These are phyloP conservation scores for Penicillium parvum DNA, from an alignment of 495 filamentous ascomycete species.

Conservation along the genomic window DNA sequence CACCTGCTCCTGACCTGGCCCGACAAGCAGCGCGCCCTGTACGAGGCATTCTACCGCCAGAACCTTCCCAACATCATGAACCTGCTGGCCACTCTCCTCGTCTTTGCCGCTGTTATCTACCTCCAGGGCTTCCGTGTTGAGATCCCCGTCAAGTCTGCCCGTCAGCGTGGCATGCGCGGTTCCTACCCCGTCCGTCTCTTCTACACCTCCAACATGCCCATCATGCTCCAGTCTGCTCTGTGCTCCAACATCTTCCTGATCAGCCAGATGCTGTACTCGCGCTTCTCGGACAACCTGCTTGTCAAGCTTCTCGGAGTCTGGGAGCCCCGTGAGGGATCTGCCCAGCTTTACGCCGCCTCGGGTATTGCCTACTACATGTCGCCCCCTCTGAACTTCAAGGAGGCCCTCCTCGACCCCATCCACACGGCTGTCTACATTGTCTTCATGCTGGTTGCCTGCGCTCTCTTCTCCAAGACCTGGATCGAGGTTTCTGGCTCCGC, in stretches of 20 bases:
- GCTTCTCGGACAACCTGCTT: conserved; percentile 96
- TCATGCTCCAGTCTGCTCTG: conserved; percentile 98
- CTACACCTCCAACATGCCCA: conserved; percentile 77
- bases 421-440: conserved; percentile 93
- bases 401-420: conserved; percentile 91
- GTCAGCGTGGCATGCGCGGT: conserved; percentile 95
- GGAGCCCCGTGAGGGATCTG: conserved; percentile 94
- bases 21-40: conserved; percentile 95
- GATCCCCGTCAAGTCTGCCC: conserved; percentile 98
- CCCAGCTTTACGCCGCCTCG: conserved; percentile 87
- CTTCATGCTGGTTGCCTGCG: conserved; percentile 97
- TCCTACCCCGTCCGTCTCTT: conserved; percentile 67
- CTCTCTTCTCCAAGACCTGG: conserved; percentile 99
- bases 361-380: conserved; percentile 99
- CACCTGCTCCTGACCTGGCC: conserved; percentile 97
- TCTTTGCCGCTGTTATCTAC: conserved; percentile 98
- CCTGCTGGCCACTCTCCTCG: conserved; percentile 82
- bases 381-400: conserved; percentile 93
- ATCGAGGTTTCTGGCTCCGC: conserved; percentile 98
- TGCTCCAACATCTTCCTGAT: conserved; percentile 99
- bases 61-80: conserved; percentile 99
- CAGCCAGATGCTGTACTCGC: conserved; percentile 97
- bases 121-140: conserved; percentile 99
- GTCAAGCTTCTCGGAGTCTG: conserved; percentile 95
- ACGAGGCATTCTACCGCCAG: conserved; percentile 98